These are phyloP conservation scores for Rosa lucieae DNA, from an alignment of 306 rosid genomes.

Conservation along the genomic window DNA sequence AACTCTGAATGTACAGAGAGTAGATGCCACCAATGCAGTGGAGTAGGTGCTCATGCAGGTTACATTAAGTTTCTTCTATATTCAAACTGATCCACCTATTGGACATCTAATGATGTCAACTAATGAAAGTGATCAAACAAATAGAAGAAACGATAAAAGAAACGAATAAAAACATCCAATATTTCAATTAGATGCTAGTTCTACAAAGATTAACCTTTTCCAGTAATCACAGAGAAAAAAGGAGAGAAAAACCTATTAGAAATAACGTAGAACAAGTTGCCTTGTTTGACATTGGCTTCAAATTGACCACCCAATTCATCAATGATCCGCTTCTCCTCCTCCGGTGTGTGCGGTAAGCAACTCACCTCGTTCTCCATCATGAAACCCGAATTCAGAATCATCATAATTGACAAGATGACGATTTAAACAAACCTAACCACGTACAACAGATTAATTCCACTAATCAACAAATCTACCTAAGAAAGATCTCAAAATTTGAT, in stretches of 20 bases:
- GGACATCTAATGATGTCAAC: background rate
- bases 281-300: constrained; percentile 82
- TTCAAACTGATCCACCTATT: no score
- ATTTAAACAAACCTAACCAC: constrained; percentile 8
- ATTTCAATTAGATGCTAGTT: background rate
- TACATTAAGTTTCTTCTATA: background rate
- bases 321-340: constrained; percentile 79
- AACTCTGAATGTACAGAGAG: background rate
- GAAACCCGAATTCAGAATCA: constrained; percentile 67
- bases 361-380: constrained; percentile 67
- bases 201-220: background rate
- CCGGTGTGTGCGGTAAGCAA: constrained; percentile 68
- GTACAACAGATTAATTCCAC: background rate
- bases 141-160: background rate
- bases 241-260: constrained; percentile 52
- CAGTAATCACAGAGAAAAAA: background rate
- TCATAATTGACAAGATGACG: constrained; percentile 41
- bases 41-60: background rate
- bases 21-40: background rate
- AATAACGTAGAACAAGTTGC: constrained; percentile 66
- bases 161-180: background rate
- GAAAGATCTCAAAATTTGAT: constrained; percentile 33
- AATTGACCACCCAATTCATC: constrained; percentile 57
- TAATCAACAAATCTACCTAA: background rate
- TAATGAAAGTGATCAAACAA: background rate